Conservation (phyloP, 1,139 yeast genomes). For the Taiozyma sp. region DNA sequence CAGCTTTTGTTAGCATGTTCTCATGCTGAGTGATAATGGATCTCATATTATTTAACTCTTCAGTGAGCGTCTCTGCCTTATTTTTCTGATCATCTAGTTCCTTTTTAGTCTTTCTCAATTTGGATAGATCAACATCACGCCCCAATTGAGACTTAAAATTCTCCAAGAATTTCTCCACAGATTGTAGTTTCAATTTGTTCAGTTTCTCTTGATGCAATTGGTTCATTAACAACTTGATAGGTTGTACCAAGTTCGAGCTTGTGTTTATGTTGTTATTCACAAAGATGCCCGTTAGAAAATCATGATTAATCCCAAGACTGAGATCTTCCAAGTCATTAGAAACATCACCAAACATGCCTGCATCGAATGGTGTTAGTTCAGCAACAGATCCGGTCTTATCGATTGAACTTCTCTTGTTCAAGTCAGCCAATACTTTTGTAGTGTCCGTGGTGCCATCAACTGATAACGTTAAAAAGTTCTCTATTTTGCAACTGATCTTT, state of each 20-base stretch:
- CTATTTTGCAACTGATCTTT: conserved; percentile 78
- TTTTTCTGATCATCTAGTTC: conserved; percentile 27
- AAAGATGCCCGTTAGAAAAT: conserved; percentile 56
- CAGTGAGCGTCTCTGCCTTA: conserved; percentile 26
- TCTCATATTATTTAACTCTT: conserved; percentile 15
- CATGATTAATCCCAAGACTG: conserved; percentile 51
- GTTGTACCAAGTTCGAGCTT: conserved; percentile 46
- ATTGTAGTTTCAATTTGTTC: conserved; percentile 39
- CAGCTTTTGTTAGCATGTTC: not conserved
- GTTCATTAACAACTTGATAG: conserved; percentile 40
- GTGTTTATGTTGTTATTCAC: conserved; percentile 58
- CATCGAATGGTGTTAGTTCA: conserved; percentile 45
- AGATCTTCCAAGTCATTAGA: conserved; percentile 55
- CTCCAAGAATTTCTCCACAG: conserved; percentile 34
- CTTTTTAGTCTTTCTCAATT: conserved; percentile 20
- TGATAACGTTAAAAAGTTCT: conserved; percentile 61
- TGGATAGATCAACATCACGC: conserved; percentile 15
- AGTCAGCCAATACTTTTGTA: conserved; percentile 11
- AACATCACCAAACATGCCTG: conserved; percentile 77
- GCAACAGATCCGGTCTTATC: not conserved
- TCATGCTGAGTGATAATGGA: not conserved
- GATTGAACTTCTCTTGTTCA: conserved; percentile 10
- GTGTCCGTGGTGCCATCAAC: conserved; percentile 18
- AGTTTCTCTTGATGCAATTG: conserved; percentile 42
- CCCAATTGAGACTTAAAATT: conserved; percentile 28